A percentile compares a stretch with the other conserved stretches of the same genome.
These are phyloP conservation scores for Euptelea pleiosperma DNA, from an alignment of 164 flowering plant genomes.

Conservation along the genomic window DNA sequence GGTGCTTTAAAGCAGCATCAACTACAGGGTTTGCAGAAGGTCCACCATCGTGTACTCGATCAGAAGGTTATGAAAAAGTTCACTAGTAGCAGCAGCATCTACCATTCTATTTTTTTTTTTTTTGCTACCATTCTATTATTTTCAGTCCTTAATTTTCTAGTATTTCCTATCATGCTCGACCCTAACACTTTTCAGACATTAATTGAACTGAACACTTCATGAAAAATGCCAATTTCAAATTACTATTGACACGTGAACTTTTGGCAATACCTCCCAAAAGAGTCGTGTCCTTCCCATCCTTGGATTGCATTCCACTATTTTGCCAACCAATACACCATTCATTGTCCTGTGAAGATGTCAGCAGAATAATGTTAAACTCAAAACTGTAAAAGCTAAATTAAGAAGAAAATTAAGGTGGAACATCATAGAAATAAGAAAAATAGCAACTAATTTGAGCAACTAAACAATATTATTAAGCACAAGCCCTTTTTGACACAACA, in stretches of 20 bases:
- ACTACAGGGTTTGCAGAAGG: too few relatives aligned
- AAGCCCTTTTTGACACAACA: too few relatives aligned
- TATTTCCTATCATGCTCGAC: too few relatives aligned
- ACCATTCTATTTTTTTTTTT: too few relatives aligned
- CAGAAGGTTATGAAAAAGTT: too few relatives aligned
- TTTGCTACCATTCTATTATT: too few relatives aligned
- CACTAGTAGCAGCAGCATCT: too few relatives aligned
- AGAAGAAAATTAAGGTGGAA: neutral
- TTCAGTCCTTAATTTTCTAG: too few relatives aligned
- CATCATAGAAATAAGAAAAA: neutral
- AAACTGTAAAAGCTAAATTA: neutral
- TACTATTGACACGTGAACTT: neutral
- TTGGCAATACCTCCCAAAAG: conserved; percentile 74
- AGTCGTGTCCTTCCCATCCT: conserved; percentile 54
- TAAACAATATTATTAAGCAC: neutral
- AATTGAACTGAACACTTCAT: neutral
- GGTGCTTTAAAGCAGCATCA: too few relatives aligned
- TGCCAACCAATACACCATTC: conserved; percentile 87
- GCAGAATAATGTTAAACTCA: neutral
- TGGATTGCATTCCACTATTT: conserved; percentile 59
- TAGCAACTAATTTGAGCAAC: neutral
- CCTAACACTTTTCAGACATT: too few relatives aligned
- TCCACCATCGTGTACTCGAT: too few relatives aligned
- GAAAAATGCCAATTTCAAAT: neutral
- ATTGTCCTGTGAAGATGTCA: conserved; percentile 37